phyloP scores from a whole-genome alignment of 768 basidiomycete genomes.

The Suillus luteus region DNA sequence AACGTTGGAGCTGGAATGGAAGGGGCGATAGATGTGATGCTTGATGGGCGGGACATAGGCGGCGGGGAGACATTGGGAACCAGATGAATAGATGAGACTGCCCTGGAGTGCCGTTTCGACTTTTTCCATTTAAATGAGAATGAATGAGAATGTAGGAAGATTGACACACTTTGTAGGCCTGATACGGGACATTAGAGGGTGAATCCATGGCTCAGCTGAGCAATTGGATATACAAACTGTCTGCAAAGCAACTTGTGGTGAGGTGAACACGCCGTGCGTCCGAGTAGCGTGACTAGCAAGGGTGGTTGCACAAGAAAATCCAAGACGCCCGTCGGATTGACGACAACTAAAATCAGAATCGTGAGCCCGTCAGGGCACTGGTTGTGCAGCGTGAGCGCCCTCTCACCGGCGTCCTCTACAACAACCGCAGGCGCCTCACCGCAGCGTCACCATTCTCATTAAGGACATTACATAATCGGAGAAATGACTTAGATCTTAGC shows the following conservation, averaged over 20 bases:
- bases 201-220: conserved; percentile 15
- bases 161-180: conserved; percentile 46
- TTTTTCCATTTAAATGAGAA: conserved; percentile 21
- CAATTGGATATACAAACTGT: conserved; percentile 5
- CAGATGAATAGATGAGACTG: conserved; percentile 33
- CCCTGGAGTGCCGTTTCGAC: conserved; percentile 52
- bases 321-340: not conserved
- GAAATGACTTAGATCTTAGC: not conserved
- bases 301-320: not conserved
- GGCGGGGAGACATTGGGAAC: conserved; percentile 29
- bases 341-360: conserved; percentile 3
- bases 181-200: conserved; percentile 44
- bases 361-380: conserved; percentile 11
- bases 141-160: not conserved
- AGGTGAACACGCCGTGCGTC: not conserved
- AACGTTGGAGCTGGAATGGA: conserved; percentile 4
- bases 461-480: not conserved
- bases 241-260: not conserved
- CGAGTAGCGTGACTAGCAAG: not conserved
- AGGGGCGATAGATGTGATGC: conserved; percentile 17
- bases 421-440: conserved; percentile 1
- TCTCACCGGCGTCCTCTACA: conserved; percentile 5
- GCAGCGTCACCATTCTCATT: not conserved
- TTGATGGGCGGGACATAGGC: conserved; percentile 22
- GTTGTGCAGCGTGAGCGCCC: conserved; percentile 2